Evolutionary conservation across 257 asterid genomes (phyloP).

Genomic region (Fraxinus cuspidata): DNA sequence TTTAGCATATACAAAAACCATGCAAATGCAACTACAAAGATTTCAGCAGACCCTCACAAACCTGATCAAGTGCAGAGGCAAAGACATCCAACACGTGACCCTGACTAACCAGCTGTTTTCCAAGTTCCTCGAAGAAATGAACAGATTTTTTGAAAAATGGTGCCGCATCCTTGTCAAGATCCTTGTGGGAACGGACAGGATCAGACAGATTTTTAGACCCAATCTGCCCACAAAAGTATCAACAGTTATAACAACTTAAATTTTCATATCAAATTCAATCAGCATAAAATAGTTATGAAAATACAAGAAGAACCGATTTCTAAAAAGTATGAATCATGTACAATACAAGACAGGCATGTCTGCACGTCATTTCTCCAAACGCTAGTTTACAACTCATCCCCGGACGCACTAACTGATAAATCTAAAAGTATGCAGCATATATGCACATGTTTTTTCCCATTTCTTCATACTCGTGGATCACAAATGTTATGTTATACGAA

Average conservation of each 20-base stretch:
- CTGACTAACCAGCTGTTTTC: constrained; percentile 81
- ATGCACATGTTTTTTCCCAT: background rate
- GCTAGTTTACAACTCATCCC: background rate
- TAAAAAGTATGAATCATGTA: constrained; percentile 1
- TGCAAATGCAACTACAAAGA: background rate
- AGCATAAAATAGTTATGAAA: constrained; percentile 14
- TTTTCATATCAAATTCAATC: constrained; percentile 11
- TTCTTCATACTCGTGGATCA: background rate
- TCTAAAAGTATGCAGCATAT: background rate
- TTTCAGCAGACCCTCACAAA: constrained; percentile 28
- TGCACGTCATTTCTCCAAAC: background rate
- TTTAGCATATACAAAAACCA: constrained; percentile 16
- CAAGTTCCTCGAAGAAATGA: constrained; percentile 82
- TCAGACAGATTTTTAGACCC: constrained; percentile 91
- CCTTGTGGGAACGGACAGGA: constrained; percentile 97
- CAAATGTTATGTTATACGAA: background rate
- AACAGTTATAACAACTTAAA: constrained; percentile 17
- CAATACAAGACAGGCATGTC: background rate
- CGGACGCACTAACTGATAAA: background rate
- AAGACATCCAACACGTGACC: constrained; percentile 94
- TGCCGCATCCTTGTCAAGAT: constrained; percentile 96
- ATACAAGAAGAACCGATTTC: background rate
- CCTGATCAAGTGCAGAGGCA: constrained; percentile 99
- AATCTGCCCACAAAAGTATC: constrained; percentile 55
- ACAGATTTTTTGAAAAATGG: constrained; percentile 84